phyloP scores from a whole-genome alignment of 495 filamentous ascomycete species.

The Hyaloscypha hepaticicola region DNA sequence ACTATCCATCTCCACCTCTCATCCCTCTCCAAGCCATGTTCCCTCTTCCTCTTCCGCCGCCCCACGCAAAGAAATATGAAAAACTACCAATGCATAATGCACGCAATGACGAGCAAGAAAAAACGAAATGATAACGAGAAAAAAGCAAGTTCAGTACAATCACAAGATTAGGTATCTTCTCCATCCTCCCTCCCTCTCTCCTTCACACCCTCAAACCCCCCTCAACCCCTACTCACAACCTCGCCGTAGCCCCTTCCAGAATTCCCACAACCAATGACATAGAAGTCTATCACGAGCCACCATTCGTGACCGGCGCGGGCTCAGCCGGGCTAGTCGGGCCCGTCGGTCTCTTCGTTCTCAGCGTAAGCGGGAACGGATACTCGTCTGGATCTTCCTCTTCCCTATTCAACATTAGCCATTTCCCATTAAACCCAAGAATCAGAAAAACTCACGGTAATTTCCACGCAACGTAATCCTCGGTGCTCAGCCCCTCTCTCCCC shows the following conservation, averaged over 20 bases:
- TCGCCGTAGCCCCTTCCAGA: too few relatives aligned
- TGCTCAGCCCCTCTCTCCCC: constrained; percentile 86
- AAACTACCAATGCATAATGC: background rate
- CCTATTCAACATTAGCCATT: constrained; percentile 45
- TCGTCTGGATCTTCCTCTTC: constrained; percentile 96
- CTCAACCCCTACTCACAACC: too few relatives aligned
- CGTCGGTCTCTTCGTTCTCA: constrained; percentile 50
- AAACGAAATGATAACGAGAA: background rate
- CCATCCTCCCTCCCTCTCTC: background rate
- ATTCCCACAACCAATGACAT: too few relatives aligned
- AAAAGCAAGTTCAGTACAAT: background rate
- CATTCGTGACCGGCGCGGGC: constrained; percentile 23
- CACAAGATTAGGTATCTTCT: background rate
- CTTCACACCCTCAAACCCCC: too few relatives aligned
- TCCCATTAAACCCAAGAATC: constrained; percentile 1
- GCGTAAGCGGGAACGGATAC: constrained; percentile 86
- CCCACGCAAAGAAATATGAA: background rate
- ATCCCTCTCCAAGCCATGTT: background rate
- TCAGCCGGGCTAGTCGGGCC: constrained; percentile 32
- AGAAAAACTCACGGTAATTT: constrained; percentile 81
- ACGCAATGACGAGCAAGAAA: background rate
- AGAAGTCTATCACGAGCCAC: background rate
- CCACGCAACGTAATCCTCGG: constrained; percentile 98
- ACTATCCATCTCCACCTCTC: background rate
- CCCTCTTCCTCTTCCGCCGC: background rate